Evolutionary conservation across 371 early-diverging fungal genomes (phyloP).

Genomic region (Polyrhizophydium stewartii): DNA sequence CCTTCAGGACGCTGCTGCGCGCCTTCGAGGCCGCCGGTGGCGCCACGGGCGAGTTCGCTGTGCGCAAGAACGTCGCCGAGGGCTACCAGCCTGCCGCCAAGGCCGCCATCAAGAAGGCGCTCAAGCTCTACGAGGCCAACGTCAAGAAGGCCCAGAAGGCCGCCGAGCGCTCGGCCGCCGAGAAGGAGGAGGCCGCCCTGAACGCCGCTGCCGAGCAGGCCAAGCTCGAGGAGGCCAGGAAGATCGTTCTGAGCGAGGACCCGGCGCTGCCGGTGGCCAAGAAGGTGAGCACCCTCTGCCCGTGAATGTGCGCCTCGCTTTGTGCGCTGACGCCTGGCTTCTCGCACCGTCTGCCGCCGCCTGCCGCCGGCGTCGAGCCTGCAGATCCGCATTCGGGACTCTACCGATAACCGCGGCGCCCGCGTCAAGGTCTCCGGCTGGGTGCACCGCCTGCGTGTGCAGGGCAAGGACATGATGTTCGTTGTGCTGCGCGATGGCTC

Average conservation of each 20-base stretch:
- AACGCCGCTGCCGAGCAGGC: conserved; percentile 50
- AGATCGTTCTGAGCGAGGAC: conserved; percentile 73
- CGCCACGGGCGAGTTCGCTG: conserved; percentile 15
- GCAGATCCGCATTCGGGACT: conserved; percentile 78
- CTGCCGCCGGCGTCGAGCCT: neutral
- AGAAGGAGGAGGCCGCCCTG: conserved; percentile 62
- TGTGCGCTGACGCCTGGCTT: too few species aligned
- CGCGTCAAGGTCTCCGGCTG: conserved; percentile 92
- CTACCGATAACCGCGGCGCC: conserved; percentile 61
- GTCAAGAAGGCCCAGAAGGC: conserved; percentile 65
- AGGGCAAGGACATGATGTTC: conserved; percentile 97
- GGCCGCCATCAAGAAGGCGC: conserved; percentile 89
- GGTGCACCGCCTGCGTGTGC: conserved; percentile 93
- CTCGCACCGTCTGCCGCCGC: neutral
- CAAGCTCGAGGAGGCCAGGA: conserved; percentile 79
- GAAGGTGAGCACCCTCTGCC: conserved; percentile 41
- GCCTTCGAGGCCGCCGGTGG: conserved; percentile 28
- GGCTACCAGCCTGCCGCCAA: conserved; percentile 74
- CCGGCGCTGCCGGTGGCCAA: conserved; percentile 68
- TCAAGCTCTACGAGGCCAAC: conserved; percentile 66
- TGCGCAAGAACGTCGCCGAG: conserved; percentile 64
- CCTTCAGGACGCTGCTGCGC: conserved; percentile 34
- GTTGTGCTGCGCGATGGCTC: conserved; percentile 92
- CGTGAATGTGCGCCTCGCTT: too few species aligned
- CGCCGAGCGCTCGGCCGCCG: conserved; percentile 22